A percentile compares a stretch with the other conserved stretches of the same genome.
Evolutionary conservation across 176 grass and related monocot species (phyloP).

Genomic region (Cocos nucifera): DNA sequence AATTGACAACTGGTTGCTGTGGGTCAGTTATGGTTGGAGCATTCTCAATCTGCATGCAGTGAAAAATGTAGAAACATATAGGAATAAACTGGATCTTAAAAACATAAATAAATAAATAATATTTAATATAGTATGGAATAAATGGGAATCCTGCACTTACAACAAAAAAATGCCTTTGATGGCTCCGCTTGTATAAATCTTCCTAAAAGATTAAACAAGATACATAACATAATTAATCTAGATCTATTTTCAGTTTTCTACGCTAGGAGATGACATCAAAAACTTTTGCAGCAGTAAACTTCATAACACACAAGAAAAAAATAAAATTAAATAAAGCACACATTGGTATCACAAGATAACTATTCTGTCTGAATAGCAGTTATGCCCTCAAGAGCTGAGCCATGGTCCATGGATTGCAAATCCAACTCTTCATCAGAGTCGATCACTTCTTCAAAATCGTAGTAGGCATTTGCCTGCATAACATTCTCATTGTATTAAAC

Average conservation of each 20-base stretch:
- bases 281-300: constrained; percentile 3
- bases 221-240: too few species aligned
- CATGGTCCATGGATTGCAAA: constrained; percentile 63
- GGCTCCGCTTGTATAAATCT: too few species aligned
- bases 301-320: not conserved
- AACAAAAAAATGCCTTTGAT: too few species aligned
- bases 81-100: too few species aligned
- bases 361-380: constrained; percentile 11
- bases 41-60: too few species aligned
- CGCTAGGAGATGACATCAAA: not conserved
- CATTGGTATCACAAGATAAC: not conserved
- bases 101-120: too few species aligned
- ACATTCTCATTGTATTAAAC: not conserved
- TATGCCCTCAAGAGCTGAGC: constrained; percentile 21
- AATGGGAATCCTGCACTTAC: too few species aligned
- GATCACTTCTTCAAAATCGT: constrained; percentile 83
- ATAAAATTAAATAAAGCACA: not conserved
- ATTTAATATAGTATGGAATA: too few species aligned
- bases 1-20: too few species aligned
- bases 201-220: too few species aligned
- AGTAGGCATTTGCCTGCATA: constrained; percentile 58
- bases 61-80: too few species aligned
- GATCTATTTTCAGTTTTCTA: not conserved
- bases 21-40: too few species aligned
- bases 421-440: constrained; percentile 95